Evolutionary conservation across 164 flowering plant genomes (phyloP).

Genomic region (Umbilicus rupestris): DNA sequence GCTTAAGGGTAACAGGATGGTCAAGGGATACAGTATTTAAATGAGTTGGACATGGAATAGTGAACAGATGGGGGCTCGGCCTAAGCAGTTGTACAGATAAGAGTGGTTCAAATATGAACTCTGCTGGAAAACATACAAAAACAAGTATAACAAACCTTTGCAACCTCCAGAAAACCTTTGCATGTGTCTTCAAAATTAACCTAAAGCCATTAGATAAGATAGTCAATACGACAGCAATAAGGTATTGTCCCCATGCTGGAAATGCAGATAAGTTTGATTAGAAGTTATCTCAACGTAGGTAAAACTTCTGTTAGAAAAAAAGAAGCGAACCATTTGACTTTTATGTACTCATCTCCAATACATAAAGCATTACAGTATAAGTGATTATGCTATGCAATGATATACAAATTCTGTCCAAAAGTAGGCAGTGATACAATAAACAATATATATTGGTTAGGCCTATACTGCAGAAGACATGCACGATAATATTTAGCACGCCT

Average conservation of each 20-base stretch:
- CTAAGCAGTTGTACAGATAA: background rate
- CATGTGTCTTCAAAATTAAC: constrained; percentile 98
- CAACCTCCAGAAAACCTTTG: constrained; percentile 96
- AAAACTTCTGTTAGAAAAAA: background rate
- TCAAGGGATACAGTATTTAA: background rate
- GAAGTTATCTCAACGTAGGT: background rate
- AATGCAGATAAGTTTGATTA: background rate
- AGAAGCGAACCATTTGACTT: background rate
- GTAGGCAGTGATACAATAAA: background rate
- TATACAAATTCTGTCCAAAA: background rate
- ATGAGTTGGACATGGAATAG: background rate
- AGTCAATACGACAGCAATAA: background rate
- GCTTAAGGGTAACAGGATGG: background rate
- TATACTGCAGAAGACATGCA: background rate
- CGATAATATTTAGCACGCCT: background rate
- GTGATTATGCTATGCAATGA: background rate
- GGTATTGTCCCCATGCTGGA: background rate
- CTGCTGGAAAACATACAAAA: background rate
- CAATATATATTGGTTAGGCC: background rate
- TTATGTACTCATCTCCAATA: background rate
- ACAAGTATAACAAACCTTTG: constrained; percentile 50
- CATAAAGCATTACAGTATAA: background rate
- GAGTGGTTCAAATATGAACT: background rate
- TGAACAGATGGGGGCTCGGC: background rate
- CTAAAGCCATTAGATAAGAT: constrained; percentile 28